Conservation (phyloP, 2,329 filamentous ascomycete genomes). For the Alternaria ethzedia region DNA sequence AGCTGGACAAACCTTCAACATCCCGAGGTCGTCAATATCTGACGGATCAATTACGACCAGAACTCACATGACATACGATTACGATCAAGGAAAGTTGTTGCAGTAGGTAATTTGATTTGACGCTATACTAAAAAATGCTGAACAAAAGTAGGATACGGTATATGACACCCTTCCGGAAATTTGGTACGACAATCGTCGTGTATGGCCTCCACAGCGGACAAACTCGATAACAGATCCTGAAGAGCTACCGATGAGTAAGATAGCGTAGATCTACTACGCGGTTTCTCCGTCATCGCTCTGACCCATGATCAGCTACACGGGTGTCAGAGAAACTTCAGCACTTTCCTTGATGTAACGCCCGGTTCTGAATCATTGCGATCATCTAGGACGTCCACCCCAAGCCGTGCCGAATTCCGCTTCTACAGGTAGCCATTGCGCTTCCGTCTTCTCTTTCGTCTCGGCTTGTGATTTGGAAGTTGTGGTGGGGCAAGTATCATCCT, state of each 20-base stretch:
- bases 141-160: rapidly evolving
- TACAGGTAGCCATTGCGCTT: not conserved
- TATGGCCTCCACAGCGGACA: not conserved
- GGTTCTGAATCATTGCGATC: not conserved
- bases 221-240: not conserved
- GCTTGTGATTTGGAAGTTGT: not conserved
- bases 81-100: not conserved
- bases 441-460: not conserved
- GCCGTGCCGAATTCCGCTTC: not conserved
- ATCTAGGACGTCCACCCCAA: not conserved
- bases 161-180: not conserved
- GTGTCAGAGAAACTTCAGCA: not conserved
- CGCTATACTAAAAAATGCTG: not conserved
- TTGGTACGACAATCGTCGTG: not conserved
- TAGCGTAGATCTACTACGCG: not conserved
- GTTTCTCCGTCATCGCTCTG: not conserved
- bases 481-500: not conserved
- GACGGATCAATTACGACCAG: not conserved
- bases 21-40: not conserved
- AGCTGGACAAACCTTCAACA: not conserved
- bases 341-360: not conserved
- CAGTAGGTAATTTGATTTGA: not conserved
- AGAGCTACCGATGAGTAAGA: not conserved
- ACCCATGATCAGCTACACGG: not conserved
- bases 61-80: not conserved